Percentiles rank a stretch among this genome's conserved stretches.
These are phyloP conservation scores for Yamadazyma triangularis DNA, from an alignment of 1,139 yeast genomes.

Conservation along the genomic window DNA sequence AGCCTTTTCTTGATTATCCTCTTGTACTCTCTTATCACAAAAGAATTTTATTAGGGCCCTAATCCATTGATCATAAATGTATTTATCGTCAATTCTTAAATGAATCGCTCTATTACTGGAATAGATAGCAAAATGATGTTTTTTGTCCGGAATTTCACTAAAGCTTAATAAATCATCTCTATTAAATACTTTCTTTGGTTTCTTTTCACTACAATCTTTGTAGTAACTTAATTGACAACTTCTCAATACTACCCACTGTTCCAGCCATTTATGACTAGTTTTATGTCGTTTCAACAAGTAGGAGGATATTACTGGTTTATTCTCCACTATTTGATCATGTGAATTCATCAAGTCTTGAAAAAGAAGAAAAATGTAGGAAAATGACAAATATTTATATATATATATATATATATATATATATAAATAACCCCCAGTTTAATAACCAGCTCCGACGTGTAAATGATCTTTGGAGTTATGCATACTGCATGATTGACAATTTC, in stretches of 20 bases:
- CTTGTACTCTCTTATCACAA: not conserved
- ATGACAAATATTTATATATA: too few relatives aligned
- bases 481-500: too few relatives aligned
- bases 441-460: too few relatives aligned
- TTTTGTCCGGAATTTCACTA: slow-evolving; percentile 26
- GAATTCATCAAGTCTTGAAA: too few relatives aligned
- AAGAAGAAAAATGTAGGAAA: too few relatives aligned
- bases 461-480: too few relatives aligned
- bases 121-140: slow-evolving; percentile 40
- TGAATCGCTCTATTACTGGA: slow-evolving; percentile 37
- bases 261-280: slow-evolving; percentile 39
- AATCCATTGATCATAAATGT: slow-evolving; percentile 40
- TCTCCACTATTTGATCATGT: slow-evolving; percentile 8
- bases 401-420: too few relatives aligned
- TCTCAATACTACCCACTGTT: slow-evolving; percentile 58
- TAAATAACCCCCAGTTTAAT: too few relatives aligned
- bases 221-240: slow-evolving; percentile 52
- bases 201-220: slow-evolving; percentile 54
- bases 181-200: slow-evolving; percentile 46
- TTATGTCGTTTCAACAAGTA: slow-evolving; percentile 19
- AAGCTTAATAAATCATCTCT: slow-evolving; percentile 17
- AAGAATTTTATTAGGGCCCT: slow-evolving; percentile 25
- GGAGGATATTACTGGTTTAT: slow-evolving; percentile 12
- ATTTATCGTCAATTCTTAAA: slow-evolving; percentile 31
- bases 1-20: too few relatives aligned